Percentiles rank a stretch among this genome's conserved stretches.
Evolutionary conservation across 441 rosid species (phyloP).

Genomic region (Biscutella laevigata): DNA sequence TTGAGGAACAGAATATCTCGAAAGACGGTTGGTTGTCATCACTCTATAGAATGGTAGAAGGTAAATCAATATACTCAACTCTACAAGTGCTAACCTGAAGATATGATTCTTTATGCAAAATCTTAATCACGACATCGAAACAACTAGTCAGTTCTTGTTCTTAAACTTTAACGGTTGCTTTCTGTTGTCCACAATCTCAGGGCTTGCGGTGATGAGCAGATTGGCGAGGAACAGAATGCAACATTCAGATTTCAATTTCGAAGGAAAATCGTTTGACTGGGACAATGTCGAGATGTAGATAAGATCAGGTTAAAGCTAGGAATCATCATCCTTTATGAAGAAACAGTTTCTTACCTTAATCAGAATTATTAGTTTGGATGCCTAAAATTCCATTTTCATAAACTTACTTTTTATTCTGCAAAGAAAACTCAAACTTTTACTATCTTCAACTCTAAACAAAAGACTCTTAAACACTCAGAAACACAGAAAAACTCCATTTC

Average conservation of each 20-base stretch:
- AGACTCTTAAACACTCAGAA: neutral
- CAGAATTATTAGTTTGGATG: neutral
- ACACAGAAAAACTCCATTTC: neutral
- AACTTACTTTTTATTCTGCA: conserved; percentile 6
- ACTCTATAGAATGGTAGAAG: conserved; percentile 85
- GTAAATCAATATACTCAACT: conserved; percentile 27
- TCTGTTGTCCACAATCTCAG: conserved; percentile 31
- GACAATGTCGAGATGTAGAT: conserved; percentile 55
- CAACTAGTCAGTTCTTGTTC: neutral
- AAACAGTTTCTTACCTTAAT: conserved; percentile 15
- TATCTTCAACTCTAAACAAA: no score
- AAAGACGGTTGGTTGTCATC: conserved; percentile 91
- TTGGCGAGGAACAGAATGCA: conserved; percentile 54
- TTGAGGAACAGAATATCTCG: conserved; percentile 48
- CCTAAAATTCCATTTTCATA: neutral
- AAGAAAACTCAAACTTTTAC: conserved; percentile 3
- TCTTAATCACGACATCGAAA: neutral
- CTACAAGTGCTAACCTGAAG: neutral
- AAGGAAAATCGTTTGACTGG: conserved; percentile 66
- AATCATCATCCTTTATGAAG: neutral
- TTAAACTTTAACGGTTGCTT: neutral
- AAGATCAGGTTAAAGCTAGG: conserved; percentile 14
- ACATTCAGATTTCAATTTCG: conserved; percentile 38
- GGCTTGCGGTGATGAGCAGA: conserved; percentile 83
- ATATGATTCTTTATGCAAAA: conserved; percentile 2